A percentile compares a stretch with the other conserved stretches of the same genome.
phyloP scores from a whole-genome alignment of 179 eudicot species.

The Corrigiola litoralis region DNA sequence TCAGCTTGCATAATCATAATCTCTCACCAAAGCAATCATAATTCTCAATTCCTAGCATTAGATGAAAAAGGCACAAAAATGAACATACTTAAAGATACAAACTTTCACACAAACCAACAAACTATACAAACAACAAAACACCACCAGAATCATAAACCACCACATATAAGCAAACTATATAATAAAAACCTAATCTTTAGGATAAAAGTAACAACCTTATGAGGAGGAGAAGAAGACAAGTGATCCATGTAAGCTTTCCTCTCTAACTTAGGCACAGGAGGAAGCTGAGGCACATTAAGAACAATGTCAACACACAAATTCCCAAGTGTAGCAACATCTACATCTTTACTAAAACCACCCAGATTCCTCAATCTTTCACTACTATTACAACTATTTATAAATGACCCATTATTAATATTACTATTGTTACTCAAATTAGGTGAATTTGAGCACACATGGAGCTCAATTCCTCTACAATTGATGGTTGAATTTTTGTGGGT shows the following conservation, averaged over 20 bases:
- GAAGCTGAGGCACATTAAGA: conserved; percentile 74
- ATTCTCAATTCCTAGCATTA: not conserved
- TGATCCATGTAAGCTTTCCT: conserved; percentile 67
- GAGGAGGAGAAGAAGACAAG: conserved; percentile 67
- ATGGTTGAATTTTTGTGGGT: conserved; percentile 22
- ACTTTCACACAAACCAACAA: not conserved
- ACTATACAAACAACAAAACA: not conserved
- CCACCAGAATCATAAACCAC: not conserved
- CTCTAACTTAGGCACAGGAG: conserved; percentile 44
- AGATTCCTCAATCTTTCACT: conserved; percentile 24
- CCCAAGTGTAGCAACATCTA: conserved; percentile 81
- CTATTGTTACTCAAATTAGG: conserved; percentile 20
- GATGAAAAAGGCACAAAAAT: not conserved
- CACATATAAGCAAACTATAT: not conserved
- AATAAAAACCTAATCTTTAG: no score
- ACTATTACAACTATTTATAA: conserved; percentile 1
- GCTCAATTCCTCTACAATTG: conserved; percentile 47
- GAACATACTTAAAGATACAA: not conserved
- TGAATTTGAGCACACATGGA: conserved; percentile 28
- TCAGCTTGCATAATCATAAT: no score
- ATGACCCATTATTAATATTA: no score
- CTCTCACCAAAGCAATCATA: not conserved
- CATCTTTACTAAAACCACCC: conserved; percentile 43
- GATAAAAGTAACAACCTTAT: no score
- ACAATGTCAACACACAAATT: conserved; percentile 90